Conservation (phyloP, 1,284 basidiomycete species). For the Meripilus lineatus region DNA sequence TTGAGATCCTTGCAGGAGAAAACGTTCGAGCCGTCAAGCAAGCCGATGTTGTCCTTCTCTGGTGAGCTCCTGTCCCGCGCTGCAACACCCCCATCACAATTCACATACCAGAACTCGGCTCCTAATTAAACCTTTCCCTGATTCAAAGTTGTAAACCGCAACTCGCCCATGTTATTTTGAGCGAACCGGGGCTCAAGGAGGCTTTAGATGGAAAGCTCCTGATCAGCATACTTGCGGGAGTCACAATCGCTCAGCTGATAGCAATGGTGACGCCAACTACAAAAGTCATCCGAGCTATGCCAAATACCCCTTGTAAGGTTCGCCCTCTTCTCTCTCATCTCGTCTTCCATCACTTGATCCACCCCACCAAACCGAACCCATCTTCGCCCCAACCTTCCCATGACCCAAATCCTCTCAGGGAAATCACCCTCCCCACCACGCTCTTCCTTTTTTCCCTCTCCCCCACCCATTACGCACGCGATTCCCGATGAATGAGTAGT, state of each 20-base stretch:
- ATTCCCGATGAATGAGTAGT: too few relatives aligned
- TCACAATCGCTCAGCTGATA: slow-evolving; percentile 81
- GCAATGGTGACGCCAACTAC: slow-evolving; percentile 75
- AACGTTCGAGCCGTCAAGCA: slow-evolving; percentile 75
- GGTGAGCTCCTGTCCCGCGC: slow-evolving; percentile 44
- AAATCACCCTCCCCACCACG: not conserved
- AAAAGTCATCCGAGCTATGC: slow-evolving; percentile 94
- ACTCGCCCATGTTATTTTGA: slow-evolving; percentile 73
- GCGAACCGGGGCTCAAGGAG: slow-evolving; percentile 77
- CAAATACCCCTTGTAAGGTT: slow-evolving; percentile 96
- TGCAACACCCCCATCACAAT: not conserved
- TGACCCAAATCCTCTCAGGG: not conserved
- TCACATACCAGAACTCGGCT: not conserved
- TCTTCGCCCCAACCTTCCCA: too few relatives aligned
- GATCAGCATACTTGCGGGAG: slow-evolving; percentile 95
- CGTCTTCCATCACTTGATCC: not conserved
- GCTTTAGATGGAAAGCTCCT: slow-evolving; percentile 89
- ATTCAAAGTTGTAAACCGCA: slow-evolving; percentile 99
- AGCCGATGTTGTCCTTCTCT: slow-evolving; percentile 84
- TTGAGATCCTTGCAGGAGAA: slow-evolving; percentile 66
- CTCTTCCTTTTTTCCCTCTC: not conserved
- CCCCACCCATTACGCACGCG: not conserved
- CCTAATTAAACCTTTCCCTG: slow-evolving; percentile 1
- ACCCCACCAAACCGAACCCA: too few relatives aligned
- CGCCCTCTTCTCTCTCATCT: slow-evolving; percentile 18